phyloP scores from a whole-genome alignment of 208 protist genomes.

The Trypanosoma vivax region DNA sequence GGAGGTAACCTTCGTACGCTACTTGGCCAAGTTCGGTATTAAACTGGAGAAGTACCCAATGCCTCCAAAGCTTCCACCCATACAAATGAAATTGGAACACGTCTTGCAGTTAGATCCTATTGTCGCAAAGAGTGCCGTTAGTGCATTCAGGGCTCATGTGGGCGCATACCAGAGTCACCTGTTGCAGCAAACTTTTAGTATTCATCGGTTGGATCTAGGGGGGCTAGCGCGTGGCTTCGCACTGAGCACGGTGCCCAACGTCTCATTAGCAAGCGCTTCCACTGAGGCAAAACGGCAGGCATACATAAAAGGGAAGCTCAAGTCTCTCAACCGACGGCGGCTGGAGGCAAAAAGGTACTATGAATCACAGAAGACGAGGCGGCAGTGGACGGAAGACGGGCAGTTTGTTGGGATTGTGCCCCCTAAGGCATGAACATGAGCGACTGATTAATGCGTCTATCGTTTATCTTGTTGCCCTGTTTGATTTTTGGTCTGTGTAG shows the following conservation, averaged over 20 bases:
- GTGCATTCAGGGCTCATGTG: conserved; percentile 88
- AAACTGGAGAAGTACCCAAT: conserved; percentile 67
- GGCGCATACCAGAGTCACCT: conserved; percentile 92
- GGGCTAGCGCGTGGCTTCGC: conserved; percentile 90
- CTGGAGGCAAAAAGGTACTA: conserved; percentile 66
- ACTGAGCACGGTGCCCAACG: conserved; percentile 76
- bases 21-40: conserved; percentile 81
- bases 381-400: conserved; percentile 71
- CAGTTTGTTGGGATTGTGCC: conserved; percentile 60
- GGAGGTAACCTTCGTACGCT: conserved; percentile 85
- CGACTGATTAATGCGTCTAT: neutral
- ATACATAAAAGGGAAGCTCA: conserved; percentile 88
- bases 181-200: conserved; percentile 90
- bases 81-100: conserved; percentile 84
- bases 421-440: conserved; percentile 6
- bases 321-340: conserved; percentile 68
- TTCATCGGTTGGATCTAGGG: conserved; percentile 86
- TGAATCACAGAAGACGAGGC: conserved; percentile 71
- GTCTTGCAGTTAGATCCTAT: conserved; percentile 82
- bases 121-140: conserved; percentile 86
- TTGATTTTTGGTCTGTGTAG: conserved; percentile 3
- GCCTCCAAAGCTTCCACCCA: conserved; percentile 57
- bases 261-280: conserved; percentile 70
- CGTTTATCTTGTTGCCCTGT: neutral
- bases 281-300: conserved; percentile 58